phyloP scores from a whole-genome alignment of 257 asterid species.

The Echites panduratus region DNA sequence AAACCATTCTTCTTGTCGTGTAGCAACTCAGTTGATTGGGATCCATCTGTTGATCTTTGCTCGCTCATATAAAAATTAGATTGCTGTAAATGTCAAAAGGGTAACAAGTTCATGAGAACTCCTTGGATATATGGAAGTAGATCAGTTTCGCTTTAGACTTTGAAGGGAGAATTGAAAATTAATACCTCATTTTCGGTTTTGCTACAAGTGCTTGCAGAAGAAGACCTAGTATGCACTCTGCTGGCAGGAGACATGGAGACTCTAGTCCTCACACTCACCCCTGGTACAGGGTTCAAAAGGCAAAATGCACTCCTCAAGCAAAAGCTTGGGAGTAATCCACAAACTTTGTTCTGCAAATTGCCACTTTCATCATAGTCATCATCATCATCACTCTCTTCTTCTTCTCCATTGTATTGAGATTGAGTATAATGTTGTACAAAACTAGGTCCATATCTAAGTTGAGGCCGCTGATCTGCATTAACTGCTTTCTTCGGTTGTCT shows the following conservation, averaged over 20 bases:
- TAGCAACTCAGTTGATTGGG: conserved; percentile 22
- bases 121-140: background rate
- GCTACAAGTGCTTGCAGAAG: conserved; percentile 36
- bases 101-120: background rate
- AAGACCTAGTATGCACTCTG: conserved; percentile 38
- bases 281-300: conserved; percentile 56
- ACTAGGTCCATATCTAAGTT: conserved; percentile 79
- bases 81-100: conserved; percentile 28
- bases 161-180: background rate
- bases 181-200: conserved; percentile 53
- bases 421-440: conserved; percentile 45
- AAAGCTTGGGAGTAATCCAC: conserved; percentile 81
- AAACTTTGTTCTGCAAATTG: conserved; percentile 32
- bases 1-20: conserved; percentile 18
- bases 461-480: conserved; percentile 35
- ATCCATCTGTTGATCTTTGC: conserved; percentile 33
- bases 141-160: background rate
- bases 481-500: conserved; percentile 31
- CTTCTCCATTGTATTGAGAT: conserved; percentile 33
- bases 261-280: conserved; percentile 55
- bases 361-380: conserved; percentile 39
- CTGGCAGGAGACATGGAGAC: conserved; percentile 37
- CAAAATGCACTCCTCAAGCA: conserved; percentile 46
- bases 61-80: conserved; percentile 34
- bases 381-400: conserved; percentile 41